Evolutionary conservation across 2,329 filamentous ascomycete genomes (phyloP), one percentile per base, ranked within the genome.

Genomic region (Cercospora sesami): DNA sequence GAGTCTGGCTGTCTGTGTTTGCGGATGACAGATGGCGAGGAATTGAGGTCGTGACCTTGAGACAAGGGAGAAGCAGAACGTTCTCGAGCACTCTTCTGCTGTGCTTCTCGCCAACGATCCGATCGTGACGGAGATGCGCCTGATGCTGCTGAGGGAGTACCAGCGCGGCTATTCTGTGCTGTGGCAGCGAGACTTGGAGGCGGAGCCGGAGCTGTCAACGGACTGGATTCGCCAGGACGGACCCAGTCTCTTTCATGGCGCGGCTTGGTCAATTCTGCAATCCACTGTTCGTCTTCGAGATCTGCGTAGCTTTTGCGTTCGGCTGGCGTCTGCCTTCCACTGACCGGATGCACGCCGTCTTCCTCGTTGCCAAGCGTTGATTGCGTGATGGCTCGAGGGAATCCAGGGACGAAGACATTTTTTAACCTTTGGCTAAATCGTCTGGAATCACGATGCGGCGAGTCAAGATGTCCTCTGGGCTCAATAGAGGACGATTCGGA

Each of bases 401-500:
- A 76, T 57, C 71, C 72, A 1, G 76, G 73, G 6, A 73, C 71
- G 61, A 78, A 78, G 0, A 70, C 66, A 3, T 73, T 73, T 36
- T 73, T 68, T 8, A 77, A 39, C 48, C 71, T 68, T 51, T 73
- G 67, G 68, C 74, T 73, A 14, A 78, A 68, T 16, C 75, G 70
- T 39, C 66, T 68, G 7, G 73, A 73, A 31, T 75, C 73, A 5
- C 70, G 71, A 30, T 62, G 64, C 9, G 67, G 67, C 33, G 63
- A 68, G 30, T 68, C 67, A 23, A 65, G 53, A 33, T 68, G 67
- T 9, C 69, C 55, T 42, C 73, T 71, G 9, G 75, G 77, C 60
- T 78, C 74, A 5, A 77, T 59, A 4, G 76, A 77, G 1, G 77
- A 78, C 2, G 75, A 77, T 28, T 76, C 74, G 0, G 75, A 77